Percentiles rank a stretch among this genome's conserved stretches.
phyloP scores from a whole-genome alignment of 202 grass and related monocot species.

The Dendrocalamus latiflorus region DNA sequence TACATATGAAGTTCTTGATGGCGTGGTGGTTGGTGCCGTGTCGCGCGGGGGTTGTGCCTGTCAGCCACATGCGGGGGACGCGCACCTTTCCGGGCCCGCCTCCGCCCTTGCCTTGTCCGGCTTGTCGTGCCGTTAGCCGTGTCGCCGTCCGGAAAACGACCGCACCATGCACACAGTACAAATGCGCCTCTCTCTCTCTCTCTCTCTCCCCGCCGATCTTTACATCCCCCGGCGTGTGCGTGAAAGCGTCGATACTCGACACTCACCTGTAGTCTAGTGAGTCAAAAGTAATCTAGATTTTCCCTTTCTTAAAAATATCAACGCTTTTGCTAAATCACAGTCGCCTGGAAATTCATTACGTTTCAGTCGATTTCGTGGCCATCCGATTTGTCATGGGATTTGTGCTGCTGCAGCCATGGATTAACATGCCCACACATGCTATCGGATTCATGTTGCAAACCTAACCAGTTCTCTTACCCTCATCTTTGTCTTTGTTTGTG shows the following conservation, averaged over 20 bases:
- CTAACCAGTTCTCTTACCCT: too few species aligned
- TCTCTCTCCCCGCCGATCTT: too few species aligned
- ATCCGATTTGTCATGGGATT: too few species aligned
- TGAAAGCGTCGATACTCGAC: neutral
- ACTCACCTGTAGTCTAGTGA: neutral
- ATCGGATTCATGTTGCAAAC: too few species aligned
- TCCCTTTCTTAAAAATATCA: too few species aligned
- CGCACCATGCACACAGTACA: neutral
- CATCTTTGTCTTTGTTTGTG: too few species aligned
- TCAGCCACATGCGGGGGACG: conserved; percentile 31
- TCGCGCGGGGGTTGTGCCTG: conserved; percentile 39
- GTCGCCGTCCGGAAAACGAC: conserved; percentile 19
- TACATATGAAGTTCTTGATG: too few species aligned
- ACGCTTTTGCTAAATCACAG: too few species aligned
- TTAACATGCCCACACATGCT: too few species aligned
- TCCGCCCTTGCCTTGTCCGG: neutral
- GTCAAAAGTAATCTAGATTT: neutral
- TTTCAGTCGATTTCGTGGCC: too few species aligned
- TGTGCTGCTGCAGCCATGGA: too few species aligned
- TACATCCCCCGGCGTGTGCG: neutral
- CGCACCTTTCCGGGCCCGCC: neutral
- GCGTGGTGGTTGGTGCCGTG: conserved; percentile 37
- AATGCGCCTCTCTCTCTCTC: neutral
- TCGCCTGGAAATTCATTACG: too few species aligned
- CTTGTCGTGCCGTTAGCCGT: neutral